Evolutionary conservation across 2,329 filamentous ascomycete genomes (phyloP), one percentile per base, ranked within the genome.

Genomic region (Bipolaris oryzae): DNA sequence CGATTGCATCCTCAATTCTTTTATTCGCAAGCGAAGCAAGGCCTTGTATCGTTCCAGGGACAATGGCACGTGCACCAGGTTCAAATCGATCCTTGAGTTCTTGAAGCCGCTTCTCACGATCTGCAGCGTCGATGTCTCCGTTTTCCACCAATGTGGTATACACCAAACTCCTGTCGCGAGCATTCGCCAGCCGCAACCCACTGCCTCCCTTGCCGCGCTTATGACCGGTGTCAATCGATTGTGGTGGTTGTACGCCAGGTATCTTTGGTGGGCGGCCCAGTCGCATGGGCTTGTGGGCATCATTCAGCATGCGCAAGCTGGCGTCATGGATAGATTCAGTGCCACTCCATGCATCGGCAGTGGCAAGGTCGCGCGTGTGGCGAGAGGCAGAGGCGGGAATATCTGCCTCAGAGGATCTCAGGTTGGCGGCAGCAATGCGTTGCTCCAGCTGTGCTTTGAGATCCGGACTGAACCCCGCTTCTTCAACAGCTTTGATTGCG

Each of bases 1-100:
- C 89, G 69, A 98, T 97, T 5, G 95, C 95, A 71, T 97, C 89
- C 74, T 97, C 94, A 58, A 99, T 98, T 20, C 89, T 81, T 77
- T 97, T 89, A 73, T 98, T 97, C 1, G 95, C 95, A 48, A 98
- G 77, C 0, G 90, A 90, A 3, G 89, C 85, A 13, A 99, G 80
- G 0, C 93, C 95, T 33, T 89, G 85, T 1, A 98, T 79, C 0
- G 90, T 87, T 53, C 87, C 89, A 1, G 93, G 91, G 76, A 96
- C 85, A 77, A 96, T 85, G 0, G 86, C 81, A 44, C 92, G 84
- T 3, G 87, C 89, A 1, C 83, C 85, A 0, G 93, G 88, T 15
- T 85, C 80, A 66, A 98, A 96, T 1, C 93, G 84, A 55, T 96
- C 92, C 35, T 89, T 88, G 57, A 98, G 84, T 71, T 95, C 87